These are phyloP conservation scores for Calonectria montana DNA, from an alignment of 2,329 filamentous ascomycete species.

Conservation along the genomic window DNA sequence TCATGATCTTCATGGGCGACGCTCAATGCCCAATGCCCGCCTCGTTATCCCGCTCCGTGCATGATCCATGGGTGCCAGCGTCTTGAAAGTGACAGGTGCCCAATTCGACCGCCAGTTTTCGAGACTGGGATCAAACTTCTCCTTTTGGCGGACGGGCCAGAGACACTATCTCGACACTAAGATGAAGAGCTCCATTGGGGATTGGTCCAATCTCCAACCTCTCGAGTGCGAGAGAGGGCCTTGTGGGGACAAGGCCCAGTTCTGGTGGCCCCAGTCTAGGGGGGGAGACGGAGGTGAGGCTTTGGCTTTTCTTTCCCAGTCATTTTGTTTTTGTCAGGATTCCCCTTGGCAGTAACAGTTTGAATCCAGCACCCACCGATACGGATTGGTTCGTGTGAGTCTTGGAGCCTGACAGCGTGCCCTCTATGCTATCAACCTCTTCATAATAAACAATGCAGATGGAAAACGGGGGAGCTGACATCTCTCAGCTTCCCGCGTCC, in stretches of 20 bases:
- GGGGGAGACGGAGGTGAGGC: not conserved
- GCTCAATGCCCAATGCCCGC: constrained; percentile 11
- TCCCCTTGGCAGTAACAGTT: not conserved
- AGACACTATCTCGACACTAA: constrained; percentile 12
- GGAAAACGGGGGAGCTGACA: not conserved
- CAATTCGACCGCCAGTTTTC: constrained; percentile 36
- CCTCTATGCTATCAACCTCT: not conserved
- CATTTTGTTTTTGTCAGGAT: constrained; percentile 17
- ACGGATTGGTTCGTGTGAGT: not conserved
- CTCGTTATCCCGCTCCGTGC: constrained; percentile 7
- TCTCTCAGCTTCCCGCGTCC: not conserved
- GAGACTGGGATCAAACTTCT: constrained; percentile 32
- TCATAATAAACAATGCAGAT: not conserved
- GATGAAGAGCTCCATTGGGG: constrained; percentile 11
- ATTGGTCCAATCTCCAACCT: constrained; percentile 14
- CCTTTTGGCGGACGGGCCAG: constrained; percentile 29
- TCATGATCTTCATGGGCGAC: constrained; percentile 5
- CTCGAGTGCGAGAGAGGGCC: not conserved
- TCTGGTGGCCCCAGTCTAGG: not conserved
- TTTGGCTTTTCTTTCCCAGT: not conserved
- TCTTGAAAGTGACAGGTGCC: constrained; percentile 31
- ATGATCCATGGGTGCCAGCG: constrained; percentile 17
- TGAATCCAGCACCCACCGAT: not conserved
- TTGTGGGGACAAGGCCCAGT: constrained; percentile 11
- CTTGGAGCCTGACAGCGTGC: not conserved